Evolutionary conservation across 345 rosid genomes (phyloP).

Genomic region (Cochlearia excelsa): DNA sequence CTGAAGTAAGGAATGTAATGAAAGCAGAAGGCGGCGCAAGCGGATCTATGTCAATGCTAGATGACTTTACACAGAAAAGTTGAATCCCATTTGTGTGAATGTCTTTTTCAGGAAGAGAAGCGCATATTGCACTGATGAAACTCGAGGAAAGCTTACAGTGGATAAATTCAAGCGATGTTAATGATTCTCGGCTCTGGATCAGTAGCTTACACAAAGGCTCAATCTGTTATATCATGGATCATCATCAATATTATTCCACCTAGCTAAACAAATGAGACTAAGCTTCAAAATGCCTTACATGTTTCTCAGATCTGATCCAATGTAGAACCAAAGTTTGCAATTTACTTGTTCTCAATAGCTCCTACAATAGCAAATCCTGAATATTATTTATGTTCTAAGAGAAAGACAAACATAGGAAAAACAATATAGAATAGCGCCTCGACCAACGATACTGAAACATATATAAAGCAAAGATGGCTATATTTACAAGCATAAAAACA

Average conservation of each 20-base stretch:
- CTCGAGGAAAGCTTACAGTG: slow-evolving; percentile 73
- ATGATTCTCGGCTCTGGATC: slow-evolving; percentile 56
- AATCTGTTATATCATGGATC: slow-evolving; percentile 48
- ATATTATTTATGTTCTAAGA: slow-evolving; percentile 2
- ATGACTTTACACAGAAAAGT: slow-evolving; percentile 51
- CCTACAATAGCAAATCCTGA: slow-evolving; percentile 42
- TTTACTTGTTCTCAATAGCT: slow-evolving; percentile 55
- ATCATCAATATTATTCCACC: slow-evolving; percentile 12
- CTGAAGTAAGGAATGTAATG: slow-evolving; percentile 55
- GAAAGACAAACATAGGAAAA: slow-evolving; percentile 4
- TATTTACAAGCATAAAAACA: slow-evolving; percentile 2
- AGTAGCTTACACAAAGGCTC: slow-evolving; percentile 66
- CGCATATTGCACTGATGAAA: slow-evolving; percentile 47
- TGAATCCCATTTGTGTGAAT: slow-evolving; percentile 44
- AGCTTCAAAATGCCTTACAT: slow-evolving; percentile 49
- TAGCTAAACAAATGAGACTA: slow-evolving; percentile 15
- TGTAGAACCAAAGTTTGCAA: slow-evolving; percentile 59
- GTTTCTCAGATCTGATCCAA: slow-evolving; percentile 65
- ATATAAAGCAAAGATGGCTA: slow-evolving; percentile 5
- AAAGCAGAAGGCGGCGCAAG: slow-evolving; percentile 44
- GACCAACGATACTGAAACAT: slow-evolving; percentile 1
- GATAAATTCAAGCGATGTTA: slow-evolving; percentile 63
- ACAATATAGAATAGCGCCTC: slow-evolving; percentile 5
- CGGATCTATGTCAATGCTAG: slow-evolving; percentile 49
- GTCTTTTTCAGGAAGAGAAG: slow-evolving; percentile 40